These are phyloP conservation scores for Saturnispora bothae DNA, from an alignment of 805 yeast genomes.

Conservation along the genomic window DNA sequence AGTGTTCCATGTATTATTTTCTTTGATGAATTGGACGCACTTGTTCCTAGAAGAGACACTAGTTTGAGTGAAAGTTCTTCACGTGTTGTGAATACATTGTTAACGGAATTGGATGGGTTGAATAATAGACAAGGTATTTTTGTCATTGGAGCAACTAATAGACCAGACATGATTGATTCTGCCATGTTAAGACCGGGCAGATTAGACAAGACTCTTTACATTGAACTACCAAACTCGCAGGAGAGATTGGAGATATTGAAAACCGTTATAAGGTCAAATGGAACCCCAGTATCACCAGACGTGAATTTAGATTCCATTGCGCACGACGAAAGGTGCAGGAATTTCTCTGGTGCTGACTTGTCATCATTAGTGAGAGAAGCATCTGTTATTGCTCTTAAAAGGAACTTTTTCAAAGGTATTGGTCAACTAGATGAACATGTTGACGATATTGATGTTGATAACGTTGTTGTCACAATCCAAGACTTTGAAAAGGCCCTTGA, in stretches of 20 bases:
- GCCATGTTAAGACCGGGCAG: conserved; percentile 98
- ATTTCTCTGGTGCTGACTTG: conserved; percentile 93
- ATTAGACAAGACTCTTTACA: conserved; percentile 83
- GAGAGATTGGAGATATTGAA: conserved; percentile 77
- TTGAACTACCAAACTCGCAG: conserved; percentile 70
- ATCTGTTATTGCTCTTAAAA: conserved; percentile 78
- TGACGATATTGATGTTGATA: conserved; percentile 16
- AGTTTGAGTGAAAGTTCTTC: conserved; percentile 82
- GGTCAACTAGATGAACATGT: conserved; percentile 35
- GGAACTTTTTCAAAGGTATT: conserved; percentile 49
- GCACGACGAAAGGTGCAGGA: conserved; percentile 68
- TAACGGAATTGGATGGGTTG: conserved; percentile 91
- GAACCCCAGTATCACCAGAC: conserved; percentile 58
- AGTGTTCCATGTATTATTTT: conserved; percentile 92
- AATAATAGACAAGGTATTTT: conserved; percentile 88
- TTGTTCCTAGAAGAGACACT: conserved; percentile 89
- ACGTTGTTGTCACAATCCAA: conserved; percentile 43
- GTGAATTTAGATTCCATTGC: conserved; percentile 60
- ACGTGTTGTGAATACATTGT: conserved; percentile 85
- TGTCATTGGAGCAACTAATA: conserved; percentile 92
- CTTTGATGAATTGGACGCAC: conserved; percentile 92
- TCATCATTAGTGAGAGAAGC: conserved; percentile 90
- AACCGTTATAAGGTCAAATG: conserved; percentile 60
- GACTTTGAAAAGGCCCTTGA: conserved; percentile 68
- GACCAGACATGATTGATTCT: conserved; percentile 97